A percentile compares a stretch with the other conserved stretches of the same genome.
Evolutionary conservation across 768 basidiomycete species (phyloP).

Genomic region (Phylloporus sp.): DNA sequence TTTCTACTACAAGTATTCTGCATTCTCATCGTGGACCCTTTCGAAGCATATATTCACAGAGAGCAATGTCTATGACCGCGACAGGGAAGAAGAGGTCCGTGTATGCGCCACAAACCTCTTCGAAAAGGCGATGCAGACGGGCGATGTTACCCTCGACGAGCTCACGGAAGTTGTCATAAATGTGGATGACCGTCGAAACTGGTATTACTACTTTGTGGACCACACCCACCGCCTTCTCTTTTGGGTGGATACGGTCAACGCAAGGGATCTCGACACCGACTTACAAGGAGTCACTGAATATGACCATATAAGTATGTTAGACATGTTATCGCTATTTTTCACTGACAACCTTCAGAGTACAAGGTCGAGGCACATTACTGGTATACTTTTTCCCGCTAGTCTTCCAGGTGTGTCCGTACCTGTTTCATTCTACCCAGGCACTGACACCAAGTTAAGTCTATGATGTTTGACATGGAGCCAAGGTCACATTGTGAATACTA

Average conservation of each 20-base stretch:
- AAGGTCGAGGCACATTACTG: slow-evolving; percentile 12
- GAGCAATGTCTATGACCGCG: background rate
- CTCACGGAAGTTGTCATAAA: slow-evolving; percentile 11
- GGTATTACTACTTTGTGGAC: slow-evolving; percentile 19
- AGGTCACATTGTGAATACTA: slow-evolving; percentile 20
- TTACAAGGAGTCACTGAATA: slow-evolving; percentile 5
- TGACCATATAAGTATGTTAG: slow-evolving; percentile 11
- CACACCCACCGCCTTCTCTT: slow-evolving; percentile 15
- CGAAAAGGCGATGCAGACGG: background rate
- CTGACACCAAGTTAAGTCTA: background rate
- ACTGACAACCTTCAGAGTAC: slow-evolving; percentile 9
- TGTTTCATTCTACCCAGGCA: background rate
- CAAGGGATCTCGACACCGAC: background rate
- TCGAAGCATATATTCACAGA: slow-evolving; percentile 16
- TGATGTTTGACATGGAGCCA: background rate
- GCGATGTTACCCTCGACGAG: slow-evolving; percentile 2
- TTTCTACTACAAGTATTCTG: background rate
- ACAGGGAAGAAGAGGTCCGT: background rate
- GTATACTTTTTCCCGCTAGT: background rate
- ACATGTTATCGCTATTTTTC: background rate
- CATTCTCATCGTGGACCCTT: background rate
- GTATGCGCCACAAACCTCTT: slow-evolving; percentile 7
- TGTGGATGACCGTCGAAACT: background rate
- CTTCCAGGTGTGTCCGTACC: background rate
- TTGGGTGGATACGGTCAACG: slow-evolving; percentile 6